A percentile compares a stretch with the other conserved stretches of the same genome.
phyloP scores from a whole-genome alignment of 208 protist species.

The Trypanosoma cruzi region DNA sequence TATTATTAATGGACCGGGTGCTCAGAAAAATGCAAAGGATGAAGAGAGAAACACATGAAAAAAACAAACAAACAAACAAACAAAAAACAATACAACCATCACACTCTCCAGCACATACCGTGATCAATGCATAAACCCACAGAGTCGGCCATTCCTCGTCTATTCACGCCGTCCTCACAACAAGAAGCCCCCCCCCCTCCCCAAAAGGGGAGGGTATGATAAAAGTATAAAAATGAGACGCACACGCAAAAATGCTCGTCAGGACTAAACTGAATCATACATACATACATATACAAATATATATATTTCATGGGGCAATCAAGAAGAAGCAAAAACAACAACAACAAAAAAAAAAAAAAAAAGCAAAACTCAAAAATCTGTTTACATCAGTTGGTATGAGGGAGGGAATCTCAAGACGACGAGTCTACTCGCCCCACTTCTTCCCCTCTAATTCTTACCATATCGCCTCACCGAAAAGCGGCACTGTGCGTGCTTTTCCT shows the following conservation, averaged over 20 bases:
- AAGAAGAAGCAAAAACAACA: background rate
- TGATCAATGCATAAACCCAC: background rate
- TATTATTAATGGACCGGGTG: background rate
- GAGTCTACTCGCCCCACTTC: background rate
- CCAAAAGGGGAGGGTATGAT: conserved; percentile 14
- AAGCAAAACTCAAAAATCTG: background rate
- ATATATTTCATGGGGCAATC: background rate
- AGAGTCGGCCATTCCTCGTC: background rate
- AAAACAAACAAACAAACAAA: background rate
- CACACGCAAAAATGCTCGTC: background rate
- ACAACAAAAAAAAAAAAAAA: background rate
- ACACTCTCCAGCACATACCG: background rate
- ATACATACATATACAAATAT: background rate
- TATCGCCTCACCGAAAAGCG: background rate
- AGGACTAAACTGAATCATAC: background rate
- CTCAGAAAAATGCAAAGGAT: background rate
- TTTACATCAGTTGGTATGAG: background rate
- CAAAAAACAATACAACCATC: too few relatives aligned
- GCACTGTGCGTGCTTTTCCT: conserved; percentile 20
- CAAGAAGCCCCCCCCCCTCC: too few relatives aligned
- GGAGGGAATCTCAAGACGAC: background rate
- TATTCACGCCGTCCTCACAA: background rate
- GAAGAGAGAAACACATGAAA: background rate
- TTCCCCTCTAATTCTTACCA: background rate
- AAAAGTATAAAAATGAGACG: background rate